Evolutionary conservation across 768 basidiomycete species (phyloP), one percentile per base, ranked within the genome.

Genomic region (Suillus spraguei): DNA sequence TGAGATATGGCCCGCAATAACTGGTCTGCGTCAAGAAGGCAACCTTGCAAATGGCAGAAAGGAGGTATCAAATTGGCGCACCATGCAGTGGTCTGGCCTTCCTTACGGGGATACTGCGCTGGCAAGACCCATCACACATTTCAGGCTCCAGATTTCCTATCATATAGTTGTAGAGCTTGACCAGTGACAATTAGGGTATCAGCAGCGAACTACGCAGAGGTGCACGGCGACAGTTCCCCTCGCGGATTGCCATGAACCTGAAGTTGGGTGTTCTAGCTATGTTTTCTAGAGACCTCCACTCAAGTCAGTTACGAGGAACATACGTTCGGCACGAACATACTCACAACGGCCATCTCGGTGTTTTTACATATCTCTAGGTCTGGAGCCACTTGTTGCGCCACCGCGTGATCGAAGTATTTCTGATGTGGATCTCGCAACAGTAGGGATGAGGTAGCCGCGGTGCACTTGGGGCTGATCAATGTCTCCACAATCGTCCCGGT

Each of bases 21-120:
- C 1, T 66, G 70, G 68, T 98, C 96, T 0, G 97, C 99, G 71
- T 99, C 90, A 28, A 98, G 87, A 67, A 99, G 38, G 97, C 82
- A 9, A 90, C 94, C 74, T 89, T 92, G 66, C 88, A 88, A 32
- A 95, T 97, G 61, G 46, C 59, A 20, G 58, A 61, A 3, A 49
- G n/a, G 38, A 47, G 8, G 22, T 28, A 11, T 41, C 35, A 44
- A 28, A 20, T 49, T 42, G 28, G 9, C 20, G 56, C 33, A 8
- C 24, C 28, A 64, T 61, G 42, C 38, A 22, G 47, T 49, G 13
- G 3, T 67, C 82, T 64, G 58, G 90, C 95, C 79, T 86, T 69
- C 87, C 85, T 39, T 85, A 69, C 90, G 70, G 3, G 96, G 69
- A 28, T 77, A 73, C 44, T 84, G 79, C 32, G 96, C 94, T 94